A percentile compares a stretch with the other conserved stretches of the same genome.
Evolutionary conservation across 176 grass and related monocot genomes (phyloP).

Genomic region (Oryza coarctata): DNA sequence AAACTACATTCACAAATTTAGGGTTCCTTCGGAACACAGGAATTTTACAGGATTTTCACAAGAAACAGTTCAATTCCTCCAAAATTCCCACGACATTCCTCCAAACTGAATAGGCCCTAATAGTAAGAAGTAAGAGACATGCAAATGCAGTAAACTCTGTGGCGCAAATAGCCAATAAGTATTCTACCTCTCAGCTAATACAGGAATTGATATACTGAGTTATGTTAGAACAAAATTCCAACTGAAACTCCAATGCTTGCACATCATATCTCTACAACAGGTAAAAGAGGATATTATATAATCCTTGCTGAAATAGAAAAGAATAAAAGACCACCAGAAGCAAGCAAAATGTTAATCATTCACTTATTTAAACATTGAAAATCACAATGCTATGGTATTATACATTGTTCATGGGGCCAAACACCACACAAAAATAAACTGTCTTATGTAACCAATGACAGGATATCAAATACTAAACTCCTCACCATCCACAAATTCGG

Average conservation of each 20-base stretch:
- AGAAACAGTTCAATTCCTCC: no score
- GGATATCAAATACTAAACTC: slow-evolving; percentile 1
- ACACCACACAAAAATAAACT: background rate
- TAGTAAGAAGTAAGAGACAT: background rate
- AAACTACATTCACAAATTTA: background rate
- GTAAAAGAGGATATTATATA: slow-evolving; percentile 1
- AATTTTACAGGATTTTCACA: no score
- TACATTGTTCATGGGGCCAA: background rate
- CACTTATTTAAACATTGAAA: background rate
- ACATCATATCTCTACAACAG: background rate
- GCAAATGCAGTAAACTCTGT: background rate
- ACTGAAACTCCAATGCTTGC: background rate
- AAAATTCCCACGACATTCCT: no score
- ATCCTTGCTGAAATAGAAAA: background rate
- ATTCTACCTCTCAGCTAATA: slow-evolving; percentile 2
- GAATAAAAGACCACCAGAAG: background rate
- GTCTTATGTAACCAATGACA: background rate
- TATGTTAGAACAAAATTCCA: background rate
- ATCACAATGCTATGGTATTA: background rate
- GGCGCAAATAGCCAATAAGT: background rate
- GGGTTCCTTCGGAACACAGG: no score
- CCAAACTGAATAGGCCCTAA: no score
- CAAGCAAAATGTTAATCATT: background rate
- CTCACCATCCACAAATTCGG: background rate
- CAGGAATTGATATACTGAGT: slow-evolving; percentile 3